A percentile compares a stretch with the other conserved stretches of the same genome.
Conservation (phyloP, 768 basidiomycete genomes). For the Suillus fuscotomentosus region DNA sequence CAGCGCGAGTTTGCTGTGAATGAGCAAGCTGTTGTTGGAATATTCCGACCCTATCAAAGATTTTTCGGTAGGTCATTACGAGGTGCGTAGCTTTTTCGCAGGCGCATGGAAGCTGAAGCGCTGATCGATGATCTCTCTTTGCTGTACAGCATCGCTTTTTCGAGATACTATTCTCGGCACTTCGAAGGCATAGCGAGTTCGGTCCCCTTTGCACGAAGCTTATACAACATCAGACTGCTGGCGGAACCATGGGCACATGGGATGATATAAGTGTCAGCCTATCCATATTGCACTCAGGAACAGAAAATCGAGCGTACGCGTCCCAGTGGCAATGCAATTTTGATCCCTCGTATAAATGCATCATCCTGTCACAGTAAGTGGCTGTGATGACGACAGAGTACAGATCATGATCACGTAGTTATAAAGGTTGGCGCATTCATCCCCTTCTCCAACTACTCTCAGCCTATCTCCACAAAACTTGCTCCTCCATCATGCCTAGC, state of each 20-base stretch:
- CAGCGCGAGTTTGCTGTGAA: background rate
- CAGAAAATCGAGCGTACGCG: background rate
- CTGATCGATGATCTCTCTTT: background rate
- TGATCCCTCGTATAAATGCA: background rate
- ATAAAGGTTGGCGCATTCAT: background rate
- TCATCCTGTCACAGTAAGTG: background rate
- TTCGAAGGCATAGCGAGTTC: background rate
- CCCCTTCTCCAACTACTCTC: background rate
- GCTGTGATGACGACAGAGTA: background rate
- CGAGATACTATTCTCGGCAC: background rate
- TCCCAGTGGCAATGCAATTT: background rate
- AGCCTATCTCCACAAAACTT: background rate
- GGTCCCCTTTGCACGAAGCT: background rate
- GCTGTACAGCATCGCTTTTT: background rate
- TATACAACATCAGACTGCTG: background rate
- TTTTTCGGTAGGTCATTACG: background rate
- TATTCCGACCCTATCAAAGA: background rate
- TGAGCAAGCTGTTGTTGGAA: background rate
- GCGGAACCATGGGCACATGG: background rate
- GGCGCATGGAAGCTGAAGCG: background rate
- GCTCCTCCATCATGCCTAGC: conserved; percentile 23
- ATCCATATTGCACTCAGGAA: background rate
- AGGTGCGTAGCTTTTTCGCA: background rate
- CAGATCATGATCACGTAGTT: background rate
- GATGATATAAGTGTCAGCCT: background rate